Base-by-base conservation (phyloP, 768 basidiomycete genomes). In the Gloeophyllum trabeum region DNA sequence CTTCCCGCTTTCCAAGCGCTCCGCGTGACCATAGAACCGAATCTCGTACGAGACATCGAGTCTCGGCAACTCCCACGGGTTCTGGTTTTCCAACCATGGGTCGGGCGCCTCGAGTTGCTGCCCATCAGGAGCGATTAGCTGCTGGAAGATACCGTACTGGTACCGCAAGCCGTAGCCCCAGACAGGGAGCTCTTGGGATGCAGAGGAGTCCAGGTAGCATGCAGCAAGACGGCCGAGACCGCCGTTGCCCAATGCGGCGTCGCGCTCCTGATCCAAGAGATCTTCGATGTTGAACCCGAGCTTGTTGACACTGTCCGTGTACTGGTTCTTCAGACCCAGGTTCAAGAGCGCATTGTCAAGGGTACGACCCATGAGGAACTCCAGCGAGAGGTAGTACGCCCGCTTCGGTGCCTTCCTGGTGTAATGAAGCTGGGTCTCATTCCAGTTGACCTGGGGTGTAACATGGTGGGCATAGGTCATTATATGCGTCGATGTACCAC, bases 131-230 rank as follows among this genome's bases (percentile, higher is more conserved):
- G 79, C 82, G 56, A 97, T 89, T 46, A 91, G 74, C 62, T 86
- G 79, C 62, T 92, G 84, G 75, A 99, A 98, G 65, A 98, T 96
- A 42, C 92, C 92, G 53, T 91, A 93, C 58, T 88, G 80, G 72
- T 91, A 94, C 35, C 92, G 67, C 44, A 96, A 62, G 34, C 92
- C 92, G 53, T 97, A 97, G 35, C 94, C 94, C 91, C 92, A 97
- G 19, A 89, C 75, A 0, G 94, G 94, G 3, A 97, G 72, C 60
- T 93, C 82, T 54, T 89, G 80, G 6, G 85, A 86, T 3, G 93
- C 81, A 19, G 80, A 77, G n/a, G 86, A 89, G 56, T 97, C 93
- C 41, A 96, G 77, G 58, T 97, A 99, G 65, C 96, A 99, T 1
- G 96, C 94, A 1, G 96, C 96, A 35, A 99, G 76, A 23, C 94